Conservation (phyloP, 1,139 yeast species). For the Hyphopichia pseudoburtonii region DNA sequence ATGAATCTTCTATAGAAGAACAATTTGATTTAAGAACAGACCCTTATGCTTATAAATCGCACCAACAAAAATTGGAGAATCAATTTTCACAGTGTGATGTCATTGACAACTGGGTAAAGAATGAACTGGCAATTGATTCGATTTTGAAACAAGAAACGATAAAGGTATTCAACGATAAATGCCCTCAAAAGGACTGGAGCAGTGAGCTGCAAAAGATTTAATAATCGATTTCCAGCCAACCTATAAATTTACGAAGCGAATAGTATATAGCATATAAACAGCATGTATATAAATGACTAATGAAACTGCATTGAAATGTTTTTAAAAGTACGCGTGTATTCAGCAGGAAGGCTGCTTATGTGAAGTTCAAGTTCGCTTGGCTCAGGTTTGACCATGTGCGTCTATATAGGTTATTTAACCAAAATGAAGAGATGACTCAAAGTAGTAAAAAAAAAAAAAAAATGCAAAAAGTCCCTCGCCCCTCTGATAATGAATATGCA, state of each 20-base stretch:
- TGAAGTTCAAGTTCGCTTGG: too few species aligned
- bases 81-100: constrained; percentile 27
- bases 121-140: constrained; percentile 34
- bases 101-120: constrained; percentile 38
- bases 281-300: too few species aligned
- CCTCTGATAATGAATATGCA: too few species aligned
- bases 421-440: too few species aligned
- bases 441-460: neutral
- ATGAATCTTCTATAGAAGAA: constrained; percentile 3
- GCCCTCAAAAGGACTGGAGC: constrained; percentile 39
- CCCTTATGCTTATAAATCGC: constrained; percentile 38
- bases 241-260: neutral
- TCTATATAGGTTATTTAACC: too few species aligned
- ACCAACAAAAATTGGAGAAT: constrained; percentile 19
- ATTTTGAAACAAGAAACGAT: constrained; percentile 37
- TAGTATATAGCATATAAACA: too few species aligned
- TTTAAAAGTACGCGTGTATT: too few species aligned
- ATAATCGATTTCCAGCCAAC: too few species aligned
- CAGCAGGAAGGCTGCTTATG: too few species aligned
- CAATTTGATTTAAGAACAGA: constrained; percentile 36
- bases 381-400: too few species aligned
- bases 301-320: too few species aligned
- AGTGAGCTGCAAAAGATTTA: constrained; percentile 14
- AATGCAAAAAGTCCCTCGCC: neutral
- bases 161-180: constrained; percentile 34